Base-by-base conservation (phyloP, 75 land plant genomes). In the Cunninghamia lanceolata region DNA sequence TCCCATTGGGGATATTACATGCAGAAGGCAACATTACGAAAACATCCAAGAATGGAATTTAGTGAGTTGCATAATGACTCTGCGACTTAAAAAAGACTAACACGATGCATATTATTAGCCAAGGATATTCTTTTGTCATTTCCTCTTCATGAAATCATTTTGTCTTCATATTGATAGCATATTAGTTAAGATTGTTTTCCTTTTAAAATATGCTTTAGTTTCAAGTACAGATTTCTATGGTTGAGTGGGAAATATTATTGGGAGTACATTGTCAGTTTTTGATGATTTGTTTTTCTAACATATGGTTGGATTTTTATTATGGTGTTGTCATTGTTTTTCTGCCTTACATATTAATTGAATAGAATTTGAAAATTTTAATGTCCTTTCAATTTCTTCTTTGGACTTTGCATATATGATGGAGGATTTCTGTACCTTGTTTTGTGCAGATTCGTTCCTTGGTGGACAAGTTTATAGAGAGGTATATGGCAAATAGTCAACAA, bases 401-500 rank as follows among this genome's bases (percentile, higher is more conserved):
- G 47, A 17, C 28, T 84, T 17, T 25, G 66, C 25, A 56, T 56
- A 17, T 21, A 21, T 63, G 17, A 85, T 59, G 52, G 39, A 39
- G 3, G 43, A 36, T 59, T 35, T 82, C 59, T 43, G 46, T 86
- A 35, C 52, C 32, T 74, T 32, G 16, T 73, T 47, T 28, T 32
- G 89, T 89, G 91, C 96, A 98, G 99, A 98, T 98, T 59, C 94
- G 99, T 73, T 85, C 95, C 0, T 92, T 98, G 88, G 99, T 98
- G 86, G 99, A 98, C 86, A 96, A 90, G 80, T 91, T 98, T 90
- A 93, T 98, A 53, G 99, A 98, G 90, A 93, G 89, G 81, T 93
- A 98, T 86, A 86, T 96, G 94, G 87, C 92, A 83, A 85, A 45
- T 79, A 42, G 40, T 45, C 82, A 80, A 83, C 66, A 76, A 88